Conservation (phyloP, 2,329 filamentous ascomycete genomes). For the Graphilbum ipis-grandicollis region DNA sequence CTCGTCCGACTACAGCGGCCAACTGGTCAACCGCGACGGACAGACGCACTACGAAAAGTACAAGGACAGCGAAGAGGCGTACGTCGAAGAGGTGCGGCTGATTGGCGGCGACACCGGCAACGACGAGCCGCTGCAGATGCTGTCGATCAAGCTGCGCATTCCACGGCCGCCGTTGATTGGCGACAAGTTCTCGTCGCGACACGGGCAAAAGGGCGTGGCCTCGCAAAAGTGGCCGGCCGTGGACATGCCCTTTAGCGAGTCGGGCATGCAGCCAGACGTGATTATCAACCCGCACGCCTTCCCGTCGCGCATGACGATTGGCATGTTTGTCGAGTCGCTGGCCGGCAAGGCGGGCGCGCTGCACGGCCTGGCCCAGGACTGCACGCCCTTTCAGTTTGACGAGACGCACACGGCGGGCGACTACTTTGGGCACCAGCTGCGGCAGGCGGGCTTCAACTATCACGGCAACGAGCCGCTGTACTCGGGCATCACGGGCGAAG, state of each 20-base stretch:
- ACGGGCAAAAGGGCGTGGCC: conserved; percentile 94
- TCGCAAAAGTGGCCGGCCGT: conserved; percentile 89
- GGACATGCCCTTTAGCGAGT: conserved; percentile 95
- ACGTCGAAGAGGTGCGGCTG: conserved; percentile 81
- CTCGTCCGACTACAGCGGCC: conserved; percentile 57
- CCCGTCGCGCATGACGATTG: conserved; percentile 98
- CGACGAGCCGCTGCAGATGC: conserved; percentile 65
- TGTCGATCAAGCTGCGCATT: conserved; percentile 86
- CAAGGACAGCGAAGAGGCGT: conserved; percentile 78
- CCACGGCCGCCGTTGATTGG: conserved; percentile 85
- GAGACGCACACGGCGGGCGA: conserved; percentile 84
- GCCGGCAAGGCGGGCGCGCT: conserved; percentile 89
- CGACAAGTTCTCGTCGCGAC: conserved; percentile 97
- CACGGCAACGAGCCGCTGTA: conserved; percentile 99
- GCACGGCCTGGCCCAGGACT: conserved; percentile 91
- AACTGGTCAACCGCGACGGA: conserved; percentile 72
- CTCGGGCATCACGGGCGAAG: conserved; percentile 87
- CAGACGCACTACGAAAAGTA: conserved; percentile 82
- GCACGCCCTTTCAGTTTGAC: conserved; percentile 85
- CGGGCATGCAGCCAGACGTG: conserved; percentile 87
- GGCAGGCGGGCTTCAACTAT: conserved; percentile 93
- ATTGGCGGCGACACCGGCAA: conserved; percentile 71
- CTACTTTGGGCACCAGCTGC: conserved; percentile 90
- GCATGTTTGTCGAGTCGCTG: conserved; percentile 96
- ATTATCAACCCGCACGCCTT: conserved; percentile 99